Base-by-base conservation (phyloP, 2,329 filamentous ascomycete genomes). In the Fusarium redolens region DNA sequence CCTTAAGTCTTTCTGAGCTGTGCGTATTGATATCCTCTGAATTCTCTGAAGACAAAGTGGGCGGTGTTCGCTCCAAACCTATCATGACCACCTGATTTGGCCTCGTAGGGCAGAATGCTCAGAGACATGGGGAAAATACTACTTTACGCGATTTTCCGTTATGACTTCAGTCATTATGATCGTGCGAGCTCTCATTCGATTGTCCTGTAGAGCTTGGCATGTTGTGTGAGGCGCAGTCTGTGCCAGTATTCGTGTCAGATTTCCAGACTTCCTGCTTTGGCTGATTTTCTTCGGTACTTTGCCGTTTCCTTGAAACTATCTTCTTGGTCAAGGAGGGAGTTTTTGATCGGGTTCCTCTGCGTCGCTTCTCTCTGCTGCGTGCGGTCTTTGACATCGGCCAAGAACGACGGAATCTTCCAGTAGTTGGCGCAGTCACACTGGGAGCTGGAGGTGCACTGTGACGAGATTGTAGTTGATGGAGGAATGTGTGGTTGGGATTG, bases 321-420 rank as follows among this genome's bases (percentile, higher is more conserved):
- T 74, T 71, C 50, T 44, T 61, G 20, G 33, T 15, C 31, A 44
- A 66, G 5, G 51, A 56, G 3, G 54, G 18, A 17, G 60, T 54
- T 22, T 56, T 31, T 12, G 41, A 18, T 47, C 68, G 71, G 18
- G 44, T 55, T 44, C 41, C 52, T 33, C 41, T 25, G 37, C 28
- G 51, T 14, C 57, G 52, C 31, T 66, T 72, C 52, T 72, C 65
- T 20, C 45, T 58, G 40, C 22, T 55, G 37, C 40, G 41, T 17
- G 33, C 30, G 12, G 33, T 31, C 37, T 48, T 65, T 20, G 62
- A 37, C 40, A 65, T 38, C 9, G 72, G 69, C 72, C 72, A 75
- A 48, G 72, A 75, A 22, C 66, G 48, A 17, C 69, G 66, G 38
- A 75, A 68, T 50, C 72, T 73, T n/a, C 72, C 72, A 25, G 51